A percentile compares a stretch with the other conserved stretches of the same genome.
Evolutionary conservation across 768 basidiomycete species (phyloP).

Genomic region (Hypholoma fasciculare): DNA sequence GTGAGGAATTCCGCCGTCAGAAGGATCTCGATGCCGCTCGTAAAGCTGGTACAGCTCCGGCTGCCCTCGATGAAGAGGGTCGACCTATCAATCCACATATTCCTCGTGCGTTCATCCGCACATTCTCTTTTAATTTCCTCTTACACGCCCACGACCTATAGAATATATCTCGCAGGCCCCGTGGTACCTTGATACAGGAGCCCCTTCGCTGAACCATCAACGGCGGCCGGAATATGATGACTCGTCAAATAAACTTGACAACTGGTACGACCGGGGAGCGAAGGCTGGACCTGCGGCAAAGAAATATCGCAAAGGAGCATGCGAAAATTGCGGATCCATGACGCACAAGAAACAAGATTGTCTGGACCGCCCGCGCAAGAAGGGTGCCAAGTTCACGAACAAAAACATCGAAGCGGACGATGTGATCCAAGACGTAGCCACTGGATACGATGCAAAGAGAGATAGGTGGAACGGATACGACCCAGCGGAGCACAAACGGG

Average conservation of each 20-base stretch:
- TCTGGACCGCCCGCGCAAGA: conserved; percentile 93
- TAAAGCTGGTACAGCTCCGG: conserved; percentile 97
- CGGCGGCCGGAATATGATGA: conserved; percentile 70
- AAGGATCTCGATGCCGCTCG: conserved; percentile 98
- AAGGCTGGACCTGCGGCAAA: conserved; percentile 90
- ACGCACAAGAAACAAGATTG: conserved; percentile 92
- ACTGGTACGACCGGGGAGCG: conserved; percentile 89
- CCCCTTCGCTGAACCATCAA: conserved; percentile 93
- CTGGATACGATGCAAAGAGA: conserved; percentile 90
- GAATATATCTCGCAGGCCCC: conserved; percentile 99
- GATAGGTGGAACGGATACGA: conserved; percentile 99
- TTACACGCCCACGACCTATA: conserved; percentile 26
- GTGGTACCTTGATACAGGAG: conserved; percentile 97
- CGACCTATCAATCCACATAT: conserved; percentile 98
- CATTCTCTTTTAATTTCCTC: conserved; percentile 1
- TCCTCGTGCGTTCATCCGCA: conserved; percentile 65
- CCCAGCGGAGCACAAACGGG: conserved; percentile 76
- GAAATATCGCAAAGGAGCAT: conserved; percentile 97
- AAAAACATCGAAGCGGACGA: conserved; percentile 92
- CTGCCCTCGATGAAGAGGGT: conserved; percentile 94
- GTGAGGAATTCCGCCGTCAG: conserved; percentile 92
- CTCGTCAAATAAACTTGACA: conserved; percentile 69
- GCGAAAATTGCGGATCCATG: conserved; percentile 98
- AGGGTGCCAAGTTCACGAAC: conserved; percentile 92
- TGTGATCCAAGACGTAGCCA: conserved; percentile 74